Conservation (phyloP, 208 protist species). For the Leishmania braziliensis region DNA sequence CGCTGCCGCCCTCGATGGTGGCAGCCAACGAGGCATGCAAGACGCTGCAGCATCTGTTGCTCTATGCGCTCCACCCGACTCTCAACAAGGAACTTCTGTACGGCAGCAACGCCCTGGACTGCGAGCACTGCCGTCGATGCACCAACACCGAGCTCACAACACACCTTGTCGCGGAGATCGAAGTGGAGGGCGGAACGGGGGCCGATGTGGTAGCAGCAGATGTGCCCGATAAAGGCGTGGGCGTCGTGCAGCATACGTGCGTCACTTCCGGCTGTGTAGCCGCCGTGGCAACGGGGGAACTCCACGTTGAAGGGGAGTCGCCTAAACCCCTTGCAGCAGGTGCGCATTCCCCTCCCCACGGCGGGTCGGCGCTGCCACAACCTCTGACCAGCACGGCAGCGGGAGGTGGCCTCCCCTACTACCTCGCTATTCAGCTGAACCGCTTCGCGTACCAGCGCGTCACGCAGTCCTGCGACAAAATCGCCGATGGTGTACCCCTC, state of each 20-base stretch:
- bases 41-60: constrained; percentile 55
- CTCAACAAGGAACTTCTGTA: constrained; percentile 48
- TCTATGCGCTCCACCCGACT: constrained; percentile 40
- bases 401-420: constrained; percentile 41
- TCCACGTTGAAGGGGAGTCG: background rate
- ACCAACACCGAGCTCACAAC: constrained; percentile 43
- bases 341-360: background rate
- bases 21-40: background rate
- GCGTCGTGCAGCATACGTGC: background rate
- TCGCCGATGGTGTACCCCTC: constrained; percentile 50
- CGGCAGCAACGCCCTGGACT: constrained; percentile 56
- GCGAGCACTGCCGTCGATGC: constrained; percentile 44
- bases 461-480: constrained; percentile 44
- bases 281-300: background rate
- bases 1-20: background rate
- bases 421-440: constrained; percentile 64
- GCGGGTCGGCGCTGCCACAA: background rate
- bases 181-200: no score
- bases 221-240: background rate
- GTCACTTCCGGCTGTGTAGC: background rate
- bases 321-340: background rate
- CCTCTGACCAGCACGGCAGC: constrained; percentile 9
- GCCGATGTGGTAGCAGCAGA: constrained; percentile 6
- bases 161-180: constrained; percentile 30
- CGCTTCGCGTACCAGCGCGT: constrained; percentile 56